phyloP scores from a whole-genome alignment of 2,329 filamentous ascomycete genomes.

The Botrytis squamosa region DNA sequence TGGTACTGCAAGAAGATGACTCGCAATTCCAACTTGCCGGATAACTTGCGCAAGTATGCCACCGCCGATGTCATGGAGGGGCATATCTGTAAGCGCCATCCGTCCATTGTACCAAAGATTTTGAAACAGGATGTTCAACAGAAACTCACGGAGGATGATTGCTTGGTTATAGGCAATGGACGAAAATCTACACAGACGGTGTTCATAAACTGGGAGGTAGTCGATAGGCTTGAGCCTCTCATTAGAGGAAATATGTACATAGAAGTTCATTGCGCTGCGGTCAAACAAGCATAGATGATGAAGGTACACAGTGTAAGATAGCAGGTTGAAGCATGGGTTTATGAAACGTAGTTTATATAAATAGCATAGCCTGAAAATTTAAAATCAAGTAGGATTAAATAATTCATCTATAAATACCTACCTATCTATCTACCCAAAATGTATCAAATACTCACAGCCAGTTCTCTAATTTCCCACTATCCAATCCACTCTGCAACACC shows the following conservation, averaged over 20 bases:
- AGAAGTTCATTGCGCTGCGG: not conserved
- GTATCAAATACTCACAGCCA: too few species aligned
- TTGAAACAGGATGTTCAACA: not conserved
- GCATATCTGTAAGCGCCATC: not conserved
- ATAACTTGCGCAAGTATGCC: not conserved
- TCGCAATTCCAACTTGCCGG: not conserved
- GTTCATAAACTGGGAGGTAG: not conserved
- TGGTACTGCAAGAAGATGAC: not conserved
- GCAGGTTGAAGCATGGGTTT: not conserved
- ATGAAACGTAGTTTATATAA: too few species aligned
- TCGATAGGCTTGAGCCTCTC: not conserved
- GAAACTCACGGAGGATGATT: not conserved
- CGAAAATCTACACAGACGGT: not conserved
- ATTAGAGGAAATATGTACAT: not conserved
- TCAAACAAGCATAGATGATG: not conserved
- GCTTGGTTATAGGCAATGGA: not conserved
- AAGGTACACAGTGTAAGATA: not conserved
- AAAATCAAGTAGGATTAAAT: too few species aligned
- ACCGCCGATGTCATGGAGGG: not conserved
- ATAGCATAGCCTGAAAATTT: too few species aligned
- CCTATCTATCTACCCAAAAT: too few species aligned
- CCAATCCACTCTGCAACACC: too few species aligned
- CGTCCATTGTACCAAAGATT: not conserved
- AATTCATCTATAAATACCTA: too few species aligned
- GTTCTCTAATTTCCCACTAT: too few species aligned